Percentiles rank a stretch among this genome's conserved stretches.
Conservation (phyloP, 768 basidiomycete genomes). For the Solioccasus polychromus region DNA sequence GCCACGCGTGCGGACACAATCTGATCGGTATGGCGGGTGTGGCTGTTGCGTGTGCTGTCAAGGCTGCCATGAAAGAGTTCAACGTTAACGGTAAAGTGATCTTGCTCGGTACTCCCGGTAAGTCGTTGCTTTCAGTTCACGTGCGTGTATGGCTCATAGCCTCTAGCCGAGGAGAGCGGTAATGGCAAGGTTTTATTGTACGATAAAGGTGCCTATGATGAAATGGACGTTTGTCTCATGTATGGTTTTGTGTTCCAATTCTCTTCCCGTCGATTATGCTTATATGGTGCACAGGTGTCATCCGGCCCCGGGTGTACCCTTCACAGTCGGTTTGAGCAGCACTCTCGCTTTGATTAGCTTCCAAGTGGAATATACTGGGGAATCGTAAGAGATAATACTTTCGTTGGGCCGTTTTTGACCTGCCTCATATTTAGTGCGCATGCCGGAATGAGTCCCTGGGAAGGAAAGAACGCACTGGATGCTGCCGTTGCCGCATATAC, state of each 20-base stretch:
- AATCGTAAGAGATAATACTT: constrained; percentile 48
- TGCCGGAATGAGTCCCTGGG: constrained; percentile 80
- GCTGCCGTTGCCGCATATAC: constrained; percentile 85
- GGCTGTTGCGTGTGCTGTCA: constrained; percentile 68
- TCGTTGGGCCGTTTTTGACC: neutral
- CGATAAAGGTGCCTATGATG: constrained; percentile 70
- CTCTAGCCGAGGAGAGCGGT: constrained; percentile 74
- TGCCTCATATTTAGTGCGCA: constrained; percentile 58
- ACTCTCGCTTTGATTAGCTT: constrained; percentile 62
- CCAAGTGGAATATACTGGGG: constrained; percentile 65
- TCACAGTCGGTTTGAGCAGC: constrained; percentile 61
- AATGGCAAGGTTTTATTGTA: constrained; percentile 70
- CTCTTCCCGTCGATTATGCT: neutral
- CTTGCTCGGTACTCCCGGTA: constrained; percentile 77
- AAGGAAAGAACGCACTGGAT: constrained; percentile 79
- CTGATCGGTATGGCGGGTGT: constrained; percentile 77
- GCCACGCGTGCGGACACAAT: constrained; percentile 82
- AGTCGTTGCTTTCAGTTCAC: neutral
- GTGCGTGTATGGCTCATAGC: neutral
- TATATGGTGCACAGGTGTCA: constrained; percentile 56
- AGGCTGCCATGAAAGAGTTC: constrained; percentile 56
- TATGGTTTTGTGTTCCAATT: too few species aligned
- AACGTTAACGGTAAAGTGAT: constrained; percentile 67
- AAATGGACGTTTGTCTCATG: constrained; percentile 79
- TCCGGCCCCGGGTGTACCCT: constrained; percentile 73